Evolutionary conservation across 2,329 filamentous ascomycete genomes (phyloP).

Genomic region (Aspergillus fumigatus): DNA sequence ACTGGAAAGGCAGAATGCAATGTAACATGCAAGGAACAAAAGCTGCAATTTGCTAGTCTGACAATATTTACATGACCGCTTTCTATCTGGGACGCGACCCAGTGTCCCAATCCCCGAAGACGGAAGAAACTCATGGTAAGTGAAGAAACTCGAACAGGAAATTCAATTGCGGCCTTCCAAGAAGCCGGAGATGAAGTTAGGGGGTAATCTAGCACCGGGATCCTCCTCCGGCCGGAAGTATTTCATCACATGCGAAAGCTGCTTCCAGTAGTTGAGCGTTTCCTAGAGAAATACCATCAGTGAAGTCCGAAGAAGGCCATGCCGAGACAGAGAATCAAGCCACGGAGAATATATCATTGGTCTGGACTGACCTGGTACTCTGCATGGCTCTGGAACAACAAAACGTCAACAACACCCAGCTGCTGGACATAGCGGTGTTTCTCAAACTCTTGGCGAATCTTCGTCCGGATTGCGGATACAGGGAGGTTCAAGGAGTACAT

Average conservation of each 20-base stretch:
- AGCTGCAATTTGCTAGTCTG: constrained; percentile 24
- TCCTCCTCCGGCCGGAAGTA: constrained; percentile 91
- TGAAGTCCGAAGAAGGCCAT: background rate
- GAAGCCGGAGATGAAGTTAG: constrained; percentile 90
- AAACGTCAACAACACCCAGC: constrained; percentile 78
- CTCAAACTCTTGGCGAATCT: constrained; percentile 96
- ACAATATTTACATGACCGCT: constrained; percentile 37
- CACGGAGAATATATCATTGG: background rate
- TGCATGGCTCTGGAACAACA: constrained; percentile 83
- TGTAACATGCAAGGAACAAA: constrained; percentile 4
- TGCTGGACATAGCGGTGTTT: constrained; percentile 90
- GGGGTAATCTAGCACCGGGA: constrained; percentile 69
- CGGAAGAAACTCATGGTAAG: constrained; percentile 12
- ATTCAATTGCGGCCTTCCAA: constrained; percentile 68
- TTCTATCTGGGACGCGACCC: constrained; percentile 18
- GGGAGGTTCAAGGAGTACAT: constrained; percentile 95
- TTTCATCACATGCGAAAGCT: constrained; percentile 89
- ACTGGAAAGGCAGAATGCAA: constrained; percentile 5
- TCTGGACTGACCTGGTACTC: constrained; percentile 77
- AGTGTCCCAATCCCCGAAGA: constrained; percentile 5
- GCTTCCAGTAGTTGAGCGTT: constrained; percentile 99
- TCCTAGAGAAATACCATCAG: constrained; percentile 54
- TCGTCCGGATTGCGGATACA: constrained; percentile 80
- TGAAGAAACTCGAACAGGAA: constrained; percentile 13
- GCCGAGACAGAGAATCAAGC: background rate